A percentile compares a stretch with the other conserved stretches of the same genome.
These are phyloP conservation scores for Mycena epipterygia DNA, from an alignment of 768 basidiomycete genomes.

Conservation along the genomic window DNA sequence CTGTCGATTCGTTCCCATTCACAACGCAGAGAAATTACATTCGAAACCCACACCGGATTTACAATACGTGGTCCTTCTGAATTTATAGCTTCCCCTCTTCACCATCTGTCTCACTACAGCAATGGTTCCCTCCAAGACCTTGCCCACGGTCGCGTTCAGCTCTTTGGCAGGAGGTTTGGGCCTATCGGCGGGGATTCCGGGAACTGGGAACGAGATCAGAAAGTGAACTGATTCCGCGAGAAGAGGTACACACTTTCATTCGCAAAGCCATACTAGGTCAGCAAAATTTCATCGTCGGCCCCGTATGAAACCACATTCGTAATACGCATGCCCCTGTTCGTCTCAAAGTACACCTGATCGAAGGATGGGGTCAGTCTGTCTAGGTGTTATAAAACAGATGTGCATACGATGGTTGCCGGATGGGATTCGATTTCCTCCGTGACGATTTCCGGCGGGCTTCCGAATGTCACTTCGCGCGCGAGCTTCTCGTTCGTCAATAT, in stretches of 20 bases:
- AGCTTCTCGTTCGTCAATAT: constrained; percentile 1
- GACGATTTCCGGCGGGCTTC: neutral
- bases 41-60: too few species aligned
- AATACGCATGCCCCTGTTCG: constrained; percentile 19
- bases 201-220: neutral
- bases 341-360: constrained; percentile 30
- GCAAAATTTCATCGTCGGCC: constrained; percentile 14
- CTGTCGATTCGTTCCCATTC: too few species aligned
- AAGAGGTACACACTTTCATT: constrained; percentile 21
- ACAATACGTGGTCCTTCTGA: too few species aligned
- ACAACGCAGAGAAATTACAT: too few species aligned
- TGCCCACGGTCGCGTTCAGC: constrained; percentile 19
- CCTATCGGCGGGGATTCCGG: constrained; percentile 17
- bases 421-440: constrained; percentile 20
- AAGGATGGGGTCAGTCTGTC: neutral
- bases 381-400: neutral
- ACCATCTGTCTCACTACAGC: constrained; percentile 27
- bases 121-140: constrained; percentile 18
- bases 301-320: constrained; percentile 32
- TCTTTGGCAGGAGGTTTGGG: constrained; percentile 28
- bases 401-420: constrained; percentile 21
- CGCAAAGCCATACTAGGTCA: constrained; percentile 30
- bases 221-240: neutral
- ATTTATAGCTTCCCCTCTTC: constrained; percentile 31
- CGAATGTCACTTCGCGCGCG: constrained; percentile 23